Percentiles rank a stretch among this genome's conserved stretches.
These are phyloP conservation scores for Geranium incanum DNA, from an alignment of 441 rosid species.

Conservation along the genomic window DNA sequence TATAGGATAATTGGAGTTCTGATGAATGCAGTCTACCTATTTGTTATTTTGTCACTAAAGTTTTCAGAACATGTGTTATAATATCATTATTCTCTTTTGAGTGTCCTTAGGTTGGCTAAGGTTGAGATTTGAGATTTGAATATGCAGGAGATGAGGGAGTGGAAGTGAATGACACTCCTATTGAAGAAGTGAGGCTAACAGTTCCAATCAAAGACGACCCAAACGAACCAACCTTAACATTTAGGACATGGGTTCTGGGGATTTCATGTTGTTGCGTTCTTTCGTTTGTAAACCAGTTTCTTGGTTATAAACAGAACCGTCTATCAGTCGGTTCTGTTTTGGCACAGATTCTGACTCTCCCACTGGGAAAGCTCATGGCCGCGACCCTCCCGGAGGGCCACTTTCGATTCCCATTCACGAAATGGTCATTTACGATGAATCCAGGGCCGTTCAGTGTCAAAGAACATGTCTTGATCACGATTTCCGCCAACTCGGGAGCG, in stretches of 20 bases:
- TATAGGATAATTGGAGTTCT: not conserved
- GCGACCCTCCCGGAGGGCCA: slow-evolving; percentile 19
- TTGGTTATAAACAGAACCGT: slow-evolving; percentile 23
- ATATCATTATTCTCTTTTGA: not conserved
- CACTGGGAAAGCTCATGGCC: slow-evolving; percentile 31
- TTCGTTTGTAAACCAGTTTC: slow-evolving; percentile 30
- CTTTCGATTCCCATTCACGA: slow-evolving; percentile 20
- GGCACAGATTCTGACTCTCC: slow-evolving; percentile 28
- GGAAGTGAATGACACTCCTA: slow-evolving; percentile 26
- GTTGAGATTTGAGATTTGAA: not conserved
- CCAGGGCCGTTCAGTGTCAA: slow-evolving; percentile 33
- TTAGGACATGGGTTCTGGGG: slow-evolving; percentile 35
- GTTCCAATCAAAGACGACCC: slow-evolving; percentile 30
- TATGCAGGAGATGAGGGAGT: slow-evolving; percentile 12
- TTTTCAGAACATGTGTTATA: not conserved
- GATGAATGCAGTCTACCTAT: not conserved
- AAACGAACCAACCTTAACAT: slow-evolving; percentile 19
- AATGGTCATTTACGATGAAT: slow-evolving; percentile 30
- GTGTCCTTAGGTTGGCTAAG: not conserved
- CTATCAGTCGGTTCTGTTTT: slow-evolving; percentile 19
- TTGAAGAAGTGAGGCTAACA: slow-evolving; percentile 34
- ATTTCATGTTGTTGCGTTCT: slow-evolving; percentile 23
- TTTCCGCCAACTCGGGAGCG: slow-evolving; percentile 27
- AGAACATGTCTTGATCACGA: slow-evolving; percentile 29
- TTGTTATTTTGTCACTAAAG: not conserved